phyloP scores from a whole-genome alignment of 768 basidiomycete species.

The Lanmaoa rubissima region DNA sequence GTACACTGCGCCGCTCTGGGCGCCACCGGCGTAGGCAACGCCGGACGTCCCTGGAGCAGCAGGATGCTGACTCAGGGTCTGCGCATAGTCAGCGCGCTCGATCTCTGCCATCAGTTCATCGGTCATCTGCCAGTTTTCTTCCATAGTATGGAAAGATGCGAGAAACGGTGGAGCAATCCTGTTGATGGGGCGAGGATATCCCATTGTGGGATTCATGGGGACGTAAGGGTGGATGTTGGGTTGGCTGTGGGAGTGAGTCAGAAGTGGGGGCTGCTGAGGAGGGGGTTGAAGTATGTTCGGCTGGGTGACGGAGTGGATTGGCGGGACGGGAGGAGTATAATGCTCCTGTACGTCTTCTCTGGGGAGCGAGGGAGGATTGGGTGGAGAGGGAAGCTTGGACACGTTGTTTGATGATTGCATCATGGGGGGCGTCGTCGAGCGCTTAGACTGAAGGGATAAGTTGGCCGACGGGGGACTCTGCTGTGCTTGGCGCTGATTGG shows the following conservation, averaged over 20 bases:
- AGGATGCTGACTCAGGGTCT: constrained; percentile 47
- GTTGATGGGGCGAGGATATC: constrained; percentile 65
- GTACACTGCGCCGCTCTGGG: constrained; percentile 38
- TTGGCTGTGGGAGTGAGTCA: constrained; percentile 28
- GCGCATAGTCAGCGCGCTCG: constrained; percentile 67
- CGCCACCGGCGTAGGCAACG: constrained; percentile 48
- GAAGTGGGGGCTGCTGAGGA: constrained; percentile 38
- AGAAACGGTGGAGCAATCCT: constrained; percentile 57
- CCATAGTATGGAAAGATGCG: constrained; percentile 49
- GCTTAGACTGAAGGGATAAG: constrained; percentile 34
- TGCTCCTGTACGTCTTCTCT: constrained; percentile 35
- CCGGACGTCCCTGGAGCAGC: constrained; percentile 38
- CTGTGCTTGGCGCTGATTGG: constrained; percentile 37
- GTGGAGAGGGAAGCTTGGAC: constrained; percentile 33
- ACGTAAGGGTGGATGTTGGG: constrained; percentile 28
- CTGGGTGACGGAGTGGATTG: constrained; percentile 31
- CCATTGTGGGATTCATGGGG: constrained; percentile 36
- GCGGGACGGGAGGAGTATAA: constrained; percentile 43
- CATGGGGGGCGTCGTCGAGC: constrained; percentile 34
- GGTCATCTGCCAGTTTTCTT: constrained; percentile 66
- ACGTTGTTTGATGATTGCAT: constrained; percentile 32
- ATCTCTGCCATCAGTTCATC: constrained; percentile 69
- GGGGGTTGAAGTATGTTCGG: constrained; percentile 32
- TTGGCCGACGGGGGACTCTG: constrained; percentile 37
- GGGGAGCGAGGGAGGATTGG: not conserved